Conservation (phyloP, 148 eudicot species). For the Rheum nobile region DNA sequence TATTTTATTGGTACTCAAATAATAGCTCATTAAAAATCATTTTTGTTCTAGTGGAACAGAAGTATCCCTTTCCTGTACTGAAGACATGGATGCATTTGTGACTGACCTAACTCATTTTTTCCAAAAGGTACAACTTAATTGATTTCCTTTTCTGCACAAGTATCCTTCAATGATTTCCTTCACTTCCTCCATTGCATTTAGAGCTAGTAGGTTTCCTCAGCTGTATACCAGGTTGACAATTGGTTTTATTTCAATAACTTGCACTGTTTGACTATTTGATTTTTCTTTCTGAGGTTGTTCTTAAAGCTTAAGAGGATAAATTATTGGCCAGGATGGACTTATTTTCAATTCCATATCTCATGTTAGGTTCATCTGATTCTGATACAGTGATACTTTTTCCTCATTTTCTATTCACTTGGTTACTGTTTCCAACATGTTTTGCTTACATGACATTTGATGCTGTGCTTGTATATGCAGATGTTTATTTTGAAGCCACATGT, state of each 20-base stretch:
- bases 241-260: not conserved
- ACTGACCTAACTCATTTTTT: conserved; percentile 30
- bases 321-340: not conserved
- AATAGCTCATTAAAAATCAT: not conserved
- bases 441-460: not conserved
- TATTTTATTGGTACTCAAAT: not conserved
- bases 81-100: conserved; percentile 28
- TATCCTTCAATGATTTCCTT: not conserved
- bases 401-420: not conserved
- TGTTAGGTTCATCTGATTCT: not conserved
- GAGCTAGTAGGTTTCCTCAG: not conserved
- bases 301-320: not conserved
- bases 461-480: conserved; percentile 42
- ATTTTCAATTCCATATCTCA: not conserved
- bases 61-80: conserved; percentile 42
- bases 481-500: conserved; percentile 52
- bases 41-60: conserved; percentile 68
- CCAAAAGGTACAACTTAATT: conserved; percentile 36
- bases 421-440: not conserved
- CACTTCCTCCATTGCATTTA: not conserved
- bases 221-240: not conserved
- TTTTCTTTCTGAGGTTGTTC: not conserved
- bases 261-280: not conserved
- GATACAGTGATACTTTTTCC: not conserved
- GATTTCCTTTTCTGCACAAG: not conserved